A percentile compares a stretch with the other conserved stretches of the same genome.
phyloP scores from a whole-genome alignment of 2,329 filamentous ascomycete species.

The Pestalotiopsis sp. region DNA sequence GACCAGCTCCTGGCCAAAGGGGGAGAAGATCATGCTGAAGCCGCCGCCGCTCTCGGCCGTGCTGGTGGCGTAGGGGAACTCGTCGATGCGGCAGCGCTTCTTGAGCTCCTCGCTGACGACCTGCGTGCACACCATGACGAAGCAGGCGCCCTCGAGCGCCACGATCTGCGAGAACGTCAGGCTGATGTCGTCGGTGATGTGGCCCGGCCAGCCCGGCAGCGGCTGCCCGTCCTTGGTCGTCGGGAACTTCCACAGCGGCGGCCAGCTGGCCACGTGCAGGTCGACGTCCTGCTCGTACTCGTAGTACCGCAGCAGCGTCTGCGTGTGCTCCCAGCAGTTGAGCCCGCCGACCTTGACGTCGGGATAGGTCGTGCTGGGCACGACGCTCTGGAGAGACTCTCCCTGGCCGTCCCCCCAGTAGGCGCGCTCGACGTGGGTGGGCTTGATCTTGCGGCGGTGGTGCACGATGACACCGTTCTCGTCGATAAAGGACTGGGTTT shows the following conservation, averaged over 20 bases:
- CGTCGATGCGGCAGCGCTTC: neutral
- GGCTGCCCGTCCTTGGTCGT: neutral
- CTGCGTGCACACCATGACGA: neutral
- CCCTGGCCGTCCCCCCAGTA: slow-evolving; percentile 59
- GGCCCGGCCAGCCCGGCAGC: neutral
- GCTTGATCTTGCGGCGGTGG: slow-evolving; percentile 53
- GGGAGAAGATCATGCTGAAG: neutral
- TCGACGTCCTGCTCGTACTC: slow-evolving; percentile 37
- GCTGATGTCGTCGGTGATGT: neutral
- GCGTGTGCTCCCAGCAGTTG: slow-evolving; percentile 43
- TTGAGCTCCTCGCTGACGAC: neutral
- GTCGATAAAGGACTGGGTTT: slow-evolving; percentile 52
- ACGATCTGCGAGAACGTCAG: neutral
- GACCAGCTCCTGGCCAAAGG: neutral
- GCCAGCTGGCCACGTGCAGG: slow-evolving; percentile 36
- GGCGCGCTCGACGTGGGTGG: slow-evolving; percentile 49
- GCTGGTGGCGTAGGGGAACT: neutral
- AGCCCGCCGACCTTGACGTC: slow-evolving; percentile 56
- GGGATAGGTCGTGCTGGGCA: slow-evolving; percentile 38
- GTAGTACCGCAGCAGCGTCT: slow-evolving; percentile 46
- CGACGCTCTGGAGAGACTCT: slow-evolving; percentile 55
- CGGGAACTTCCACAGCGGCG: slow-evolving; percentile 10
- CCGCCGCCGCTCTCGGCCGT: neutral
- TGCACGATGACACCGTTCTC: slow-evolving; percentile 46
- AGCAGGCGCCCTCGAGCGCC: neutral